These are phyloP conservation scores for Aplosporella prunicola DNA, from an alignment of 2,329 filamentous ascomycete genomes.

Conservation along the genomic window DNA sequence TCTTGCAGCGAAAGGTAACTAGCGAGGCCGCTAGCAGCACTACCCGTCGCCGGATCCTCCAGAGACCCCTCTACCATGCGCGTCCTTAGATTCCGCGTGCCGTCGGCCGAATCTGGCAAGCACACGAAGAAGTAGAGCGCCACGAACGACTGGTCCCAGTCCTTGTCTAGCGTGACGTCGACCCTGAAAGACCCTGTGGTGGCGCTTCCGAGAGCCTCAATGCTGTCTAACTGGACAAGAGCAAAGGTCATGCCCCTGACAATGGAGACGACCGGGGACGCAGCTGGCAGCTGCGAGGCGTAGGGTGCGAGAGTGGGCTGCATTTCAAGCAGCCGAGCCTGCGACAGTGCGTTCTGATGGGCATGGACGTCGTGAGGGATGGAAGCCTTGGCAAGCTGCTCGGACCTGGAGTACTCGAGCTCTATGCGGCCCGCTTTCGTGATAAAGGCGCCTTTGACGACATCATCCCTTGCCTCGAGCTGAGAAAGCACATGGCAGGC, in stretches of 20 bases:
- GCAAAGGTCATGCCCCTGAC: slow-evolving; percentile 67
- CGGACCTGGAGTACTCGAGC: slow-evolving; percentile 31
- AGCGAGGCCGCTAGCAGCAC: slow-evolving; percentile 39
- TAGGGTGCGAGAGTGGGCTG: slow-evolving; percentile 26
- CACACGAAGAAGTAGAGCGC: slow-evolving; percentile 52
- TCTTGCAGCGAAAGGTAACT: slow-evolving; percentile 36
- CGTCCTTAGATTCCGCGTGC: slow-evolving; percentile 39
- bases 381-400: slow-evolving; percentile 44
- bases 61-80: slow-evolving; percentile 48
- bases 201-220: slow-evolving; percentile 47
- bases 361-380: slow-evolving; percentile 60
- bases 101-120: slow-evolving; percentile 21
- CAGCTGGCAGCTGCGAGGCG: slow-evolving; percentile 10
- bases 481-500: slow-evolving; percentile 38
- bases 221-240: slow-evolving; percentile 51
- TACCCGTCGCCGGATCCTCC: slow-evolving; percentile 44
- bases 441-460: slow-evolving; percentile 29
- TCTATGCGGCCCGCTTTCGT: slow-evolving; percentile 38
- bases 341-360: slow-evolving; percentile 34
- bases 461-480: slow-evolving; percentile 14
- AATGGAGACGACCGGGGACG: slow-evolving; percentile 37
- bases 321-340: slow-evolving; percentile 21
- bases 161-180: slow-evolving; percentile 30
- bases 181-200: slow-evolving; percentile 26
- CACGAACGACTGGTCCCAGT: slow-evolving; percentile 47